phyloP scores from a whole-genome alignment of 2,329 filamentous ascomycete species.

The Phaeophleospora eucalypticola region DNA sequence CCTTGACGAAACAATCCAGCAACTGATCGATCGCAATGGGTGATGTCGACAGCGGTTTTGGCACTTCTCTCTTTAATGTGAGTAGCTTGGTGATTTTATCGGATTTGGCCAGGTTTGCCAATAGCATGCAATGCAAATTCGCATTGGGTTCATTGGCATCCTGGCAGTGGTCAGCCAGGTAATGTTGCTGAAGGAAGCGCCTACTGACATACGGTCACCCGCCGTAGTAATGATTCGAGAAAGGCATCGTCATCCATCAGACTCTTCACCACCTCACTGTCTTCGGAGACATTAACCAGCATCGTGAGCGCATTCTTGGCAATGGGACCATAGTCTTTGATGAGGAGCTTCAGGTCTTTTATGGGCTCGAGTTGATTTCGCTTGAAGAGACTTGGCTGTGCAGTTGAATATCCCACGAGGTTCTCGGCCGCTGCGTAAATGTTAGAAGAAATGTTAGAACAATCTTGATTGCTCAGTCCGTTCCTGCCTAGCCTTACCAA shows the following conservation, averaged over 20 bases:
- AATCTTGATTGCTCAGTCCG: no score
- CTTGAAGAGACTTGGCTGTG: slow-evolving; percentile 80
- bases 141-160: slow-evolving; percentile 73
- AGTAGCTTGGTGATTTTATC: slow-evolving; percentile 68
- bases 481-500: no score
- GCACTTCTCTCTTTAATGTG: slow-evolving; percentile 62
- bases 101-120: slow-evolving; percentile 86
- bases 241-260: slow-evolving; percentile 78
- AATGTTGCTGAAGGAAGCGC: slow-evolving; percentile 2
- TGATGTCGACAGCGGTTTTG: slow-evolving; percentile 67
- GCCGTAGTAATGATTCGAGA: slow-evolving; percentile 65
- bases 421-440: slow-evolving; percentile 68
- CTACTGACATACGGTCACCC: slow-evolving; percentile 68
- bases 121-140: slow-evolving; percentile 81
- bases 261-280: slow-evolving; percentile 67
- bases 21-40: slow-evolving; percentile 79
- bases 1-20: slow-evolving; percentile 94
- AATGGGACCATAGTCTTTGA: slow-evolving; percentile 84
- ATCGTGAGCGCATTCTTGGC: slow-evolving; percentile 91
- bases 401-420: slow-evolving; percentile 75
- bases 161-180: slow-evolving; percentile 39
- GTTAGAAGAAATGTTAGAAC: no score
- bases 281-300: slow-evolving; percentile 78
- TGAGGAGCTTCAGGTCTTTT: slow-evolving; percentile 79
- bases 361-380: slow-evolving; percentile 70